Evolutionary conservation across 1,139 yeast species (phyloP), one percentile per base, ranked within the genome.

Genomic region (Taphrina sp.): DNA sequence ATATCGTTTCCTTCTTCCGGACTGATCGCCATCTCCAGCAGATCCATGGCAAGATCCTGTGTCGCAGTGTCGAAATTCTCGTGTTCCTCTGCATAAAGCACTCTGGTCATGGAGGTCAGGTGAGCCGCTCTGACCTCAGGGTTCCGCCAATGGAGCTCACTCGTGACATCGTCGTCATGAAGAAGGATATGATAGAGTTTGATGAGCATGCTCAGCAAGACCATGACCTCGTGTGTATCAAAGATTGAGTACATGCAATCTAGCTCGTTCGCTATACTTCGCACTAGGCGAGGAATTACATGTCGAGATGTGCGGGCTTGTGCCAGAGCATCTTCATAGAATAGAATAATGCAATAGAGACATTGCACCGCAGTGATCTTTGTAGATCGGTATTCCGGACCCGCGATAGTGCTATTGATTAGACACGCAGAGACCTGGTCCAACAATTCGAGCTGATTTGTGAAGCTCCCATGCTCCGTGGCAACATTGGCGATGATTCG

Each of bases 1-100:
- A 57, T 53, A 16, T 44, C 54, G 41, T 57, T 54, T n/a, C 59
- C 59, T 33, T 57, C 59, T 24, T 57, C 59, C n/a, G 58, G 53
- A 38, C 59, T 56, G 34, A 57, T 53, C 16, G 53, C 39, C 38
- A 52, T 26, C 44, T 57, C 59, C 44, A 57, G 36, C 45, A 57
- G 29, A n/a, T 57, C 59, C 46, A 49, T 51, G 14, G 59, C 59
- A 43, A 57, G 33, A 37, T 57, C 54, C 35, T 39, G 35, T 45
- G 37, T 49, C 17, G 14, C 41, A n/a, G 28, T 14, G 17, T 42
- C 43, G 14, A 38, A 49, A 1, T 24, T n/a, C 8, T 49, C 54
- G 33, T 31, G 22, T 10, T 49, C 54, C 34, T 49, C 54, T 14
- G 54, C 54, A 31, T 38, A 49, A 31, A 42, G 24, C 14, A 49